Conservation (phyloP, 2,329 filamentous ascomycete species). For the Diaporthe helianthi region DNA sequence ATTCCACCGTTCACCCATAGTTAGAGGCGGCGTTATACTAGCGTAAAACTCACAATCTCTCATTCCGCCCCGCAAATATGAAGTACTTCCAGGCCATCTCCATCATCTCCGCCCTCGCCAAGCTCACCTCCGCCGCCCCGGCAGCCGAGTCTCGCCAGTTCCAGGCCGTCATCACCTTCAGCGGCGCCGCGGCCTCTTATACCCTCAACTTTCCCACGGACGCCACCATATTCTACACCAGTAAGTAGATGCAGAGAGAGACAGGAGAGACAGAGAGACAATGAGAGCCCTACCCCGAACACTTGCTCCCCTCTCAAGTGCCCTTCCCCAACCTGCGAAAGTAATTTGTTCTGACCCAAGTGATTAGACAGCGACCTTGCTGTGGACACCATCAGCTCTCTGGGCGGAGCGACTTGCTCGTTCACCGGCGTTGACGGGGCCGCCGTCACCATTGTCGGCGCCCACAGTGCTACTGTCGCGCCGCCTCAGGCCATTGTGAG, state of each 20-base stretch:
- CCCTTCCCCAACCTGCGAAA: background rate
- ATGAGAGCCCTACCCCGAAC: background rate
- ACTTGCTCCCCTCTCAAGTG: background rate
- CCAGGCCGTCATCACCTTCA: conserved; percentile 26
- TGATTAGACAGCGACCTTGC: conserved; percentile 16
- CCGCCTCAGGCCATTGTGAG: conserved; percentile 22
- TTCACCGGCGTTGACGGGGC: background rate
- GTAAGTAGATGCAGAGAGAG: background rate
- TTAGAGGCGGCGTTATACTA: too few relatives aligned
- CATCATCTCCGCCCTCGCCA: conserved; percentile 16
- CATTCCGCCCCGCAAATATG: background rate
- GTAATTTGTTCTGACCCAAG: background rate
- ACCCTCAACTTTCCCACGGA: conserved; percentile 15
- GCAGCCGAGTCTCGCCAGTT: conserved; percentile 23
- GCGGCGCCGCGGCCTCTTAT: conserved; percentile 18
- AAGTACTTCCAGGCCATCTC: conserved; percentile 18
- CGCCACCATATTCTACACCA: background rate
- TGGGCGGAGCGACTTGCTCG: conserved; percentile 5
- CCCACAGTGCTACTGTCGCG: background rate
- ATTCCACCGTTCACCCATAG: too few relatives aligned
- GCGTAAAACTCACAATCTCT: too few relatives aligned
- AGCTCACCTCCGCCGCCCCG: conserved; percentile 16
- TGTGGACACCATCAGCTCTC: conserved; percentile 18
- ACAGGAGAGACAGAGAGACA: background rate
- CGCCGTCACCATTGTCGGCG: conserved; percentile 11